phyloP scores from a whole-genome alignment of 2,329 filamentous ascomycete species.

The Neobulgaria alba region DNA sequence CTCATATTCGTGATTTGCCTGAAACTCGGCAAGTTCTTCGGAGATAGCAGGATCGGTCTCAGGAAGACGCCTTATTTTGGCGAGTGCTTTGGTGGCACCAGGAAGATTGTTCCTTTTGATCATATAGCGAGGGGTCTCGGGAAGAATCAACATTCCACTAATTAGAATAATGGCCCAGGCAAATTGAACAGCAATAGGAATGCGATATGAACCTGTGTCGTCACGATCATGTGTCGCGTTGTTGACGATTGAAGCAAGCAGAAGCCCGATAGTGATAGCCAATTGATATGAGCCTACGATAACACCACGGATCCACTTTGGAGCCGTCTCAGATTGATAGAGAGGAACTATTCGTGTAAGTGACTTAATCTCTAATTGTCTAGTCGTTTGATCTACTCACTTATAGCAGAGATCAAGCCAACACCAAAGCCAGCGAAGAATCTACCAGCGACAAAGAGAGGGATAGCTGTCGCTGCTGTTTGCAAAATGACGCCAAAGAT shows the following conservation, averaged over 20 bases:
- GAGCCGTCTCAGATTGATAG: slow-evolving; percentile 75
- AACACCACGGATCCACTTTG: slow-evolving; percentile 73
- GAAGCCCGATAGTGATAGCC: slow-evolving; percentile 64
- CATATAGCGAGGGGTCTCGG: slow-evolving; percentile 71
- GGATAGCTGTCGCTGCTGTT: slow-evolving; percentile 49
- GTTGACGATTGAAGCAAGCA: slow-evolving; percentile 61
- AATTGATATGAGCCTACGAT: slow-evolving; percentile 70
- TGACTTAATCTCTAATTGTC: too few relatives aligned
- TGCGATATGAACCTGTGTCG: slow-evolving; percentile 60
- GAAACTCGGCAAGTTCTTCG: slow-evolving; percentile 67
- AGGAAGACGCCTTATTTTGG: slow-evolving; percentile 65
- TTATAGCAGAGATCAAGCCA: slow-evolving; percentile 41
- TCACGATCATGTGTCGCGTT: slow-evolving; percentile 51
- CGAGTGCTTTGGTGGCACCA: slow-evolving; percentile 59
- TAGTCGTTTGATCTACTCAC: too few relatives aligned
- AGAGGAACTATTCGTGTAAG: slow-evolving; percentile 60
- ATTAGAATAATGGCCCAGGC: slow-evolving; percentile 63
- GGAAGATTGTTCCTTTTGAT: slow-evolving; percentile 62
- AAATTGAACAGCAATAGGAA: slow-evolving; percentile 68
- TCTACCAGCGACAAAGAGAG: slow-evolving; percentile 60
- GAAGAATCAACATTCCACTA: slow-evolving; percentile 59
- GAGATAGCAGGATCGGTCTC: slow-evolving; percentile 65
- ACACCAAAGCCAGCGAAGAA: slow-evolving; percentile 66
- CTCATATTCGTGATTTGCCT: slow-evolving; percentile 69
- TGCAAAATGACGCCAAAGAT: slow-evolving; percentile 60